Base-by-base conservation (phyloP, 495 filamentous ascomycete genomes). In the Penicillium macrosclerotiorum region DNA sequence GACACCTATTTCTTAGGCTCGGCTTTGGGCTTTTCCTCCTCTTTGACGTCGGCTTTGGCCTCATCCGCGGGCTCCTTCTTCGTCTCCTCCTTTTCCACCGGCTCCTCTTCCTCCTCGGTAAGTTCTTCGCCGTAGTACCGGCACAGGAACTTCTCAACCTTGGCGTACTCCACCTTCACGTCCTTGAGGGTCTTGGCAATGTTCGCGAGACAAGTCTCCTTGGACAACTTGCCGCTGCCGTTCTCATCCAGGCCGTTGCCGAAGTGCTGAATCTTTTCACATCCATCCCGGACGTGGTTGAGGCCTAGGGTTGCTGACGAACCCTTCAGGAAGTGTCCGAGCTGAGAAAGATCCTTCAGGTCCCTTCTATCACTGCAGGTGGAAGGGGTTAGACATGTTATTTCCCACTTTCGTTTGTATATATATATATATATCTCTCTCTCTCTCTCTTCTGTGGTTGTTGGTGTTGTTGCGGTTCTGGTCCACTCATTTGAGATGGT, bases 261-360 rank as follows among this genome's bases (percentile, higher is more conserved):
- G 57, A 82, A 94, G 62, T 96, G 85, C 65, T 98, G 93, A 55
- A 98, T 95, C 75, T 94, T 88, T 67, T 96, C 92, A 65, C 93
- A 98, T 42, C 78, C 82, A 55, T 96, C 90, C 63, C 89, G 89
- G 59, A 98, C 86, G 69, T 95, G 94, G 55, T 74, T 88, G 29
- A 98, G 79, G 17, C 93, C 93, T 38, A 98, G 81, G 5, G 94
- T 97, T 14, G 93, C 93, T 8, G 92, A 96, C n/a, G 92, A 96
- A 29, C 93, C 93, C 68, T 98, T 98, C 42, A 98, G 74, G 72
- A 96, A 98, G 69, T 98, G 93, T 18, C 93, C 93, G 19, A 95
- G 81, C 12, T 73, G 74, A 13, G 91, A 96, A 12, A 98, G 82
- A 43, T 81, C 70, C 3, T 64, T 63, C 27, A 96, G 82, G 47